Percentiles rank a stretch among this genome's conserved stretches.
phyloP scores from a whole-genome alignment of 176 grass and related monocot genomes.

The Cymbopogon citratus region DNA sequence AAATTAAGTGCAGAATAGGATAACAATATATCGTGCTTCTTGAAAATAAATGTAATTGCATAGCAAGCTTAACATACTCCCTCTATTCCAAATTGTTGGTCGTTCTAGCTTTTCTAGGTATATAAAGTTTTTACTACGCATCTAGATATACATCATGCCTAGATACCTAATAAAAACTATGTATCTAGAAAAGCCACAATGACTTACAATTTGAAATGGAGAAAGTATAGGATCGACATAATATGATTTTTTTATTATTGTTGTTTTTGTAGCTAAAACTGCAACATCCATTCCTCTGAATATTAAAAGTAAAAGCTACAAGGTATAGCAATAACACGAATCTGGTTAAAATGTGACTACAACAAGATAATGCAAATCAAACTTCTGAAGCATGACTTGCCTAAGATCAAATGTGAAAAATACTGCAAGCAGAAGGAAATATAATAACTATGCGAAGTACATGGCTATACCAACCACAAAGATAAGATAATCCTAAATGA shows the following conservation, averaged over 20 bases:
- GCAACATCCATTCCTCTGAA: background rate
- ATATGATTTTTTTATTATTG: background rate
- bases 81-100: background rate
- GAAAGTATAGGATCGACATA: background rate
- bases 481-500: conserved; percentile 7
- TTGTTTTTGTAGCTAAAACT: background rate
- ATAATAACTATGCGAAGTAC: conserved; percentile 2
- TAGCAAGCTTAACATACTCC: background rate
- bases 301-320: conserved; percentile 6
- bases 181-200: background rate
- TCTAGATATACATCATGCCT: background rate
- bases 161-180: background rate
- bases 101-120: background rate
- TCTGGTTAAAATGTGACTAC: background rate
- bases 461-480: background rate
- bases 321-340: background rate
- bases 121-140: background rate
- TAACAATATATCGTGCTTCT: background rate
- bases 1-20: background rate
- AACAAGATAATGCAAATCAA: conserved; percentile 7
- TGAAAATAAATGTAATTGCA: conserved; percentile 18
- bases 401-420: conserved; percentile 6
- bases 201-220: too few species aligned
- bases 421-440: background rate
- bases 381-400: background rate